Conservation (phyloP, 2,329 filamentous ascomycete species). For the Nemania sp. region DNA sequence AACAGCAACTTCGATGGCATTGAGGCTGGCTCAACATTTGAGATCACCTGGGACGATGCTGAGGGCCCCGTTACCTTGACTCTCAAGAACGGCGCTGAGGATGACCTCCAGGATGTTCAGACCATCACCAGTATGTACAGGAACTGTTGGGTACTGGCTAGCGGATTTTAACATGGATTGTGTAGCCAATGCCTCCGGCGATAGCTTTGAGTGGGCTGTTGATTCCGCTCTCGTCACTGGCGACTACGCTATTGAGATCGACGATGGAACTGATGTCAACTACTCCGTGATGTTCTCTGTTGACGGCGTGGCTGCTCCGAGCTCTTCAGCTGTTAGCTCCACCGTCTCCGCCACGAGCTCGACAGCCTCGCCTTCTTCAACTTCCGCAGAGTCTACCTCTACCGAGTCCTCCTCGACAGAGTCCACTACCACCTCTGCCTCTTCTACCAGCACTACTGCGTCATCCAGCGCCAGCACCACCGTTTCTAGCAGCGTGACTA, state of each 20-base stretch:
- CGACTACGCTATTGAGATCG: constrained; percentile 61
- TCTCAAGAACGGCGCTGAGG: constrained; percentile 55
- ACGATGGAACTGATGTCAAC: constrained; percentile 57
- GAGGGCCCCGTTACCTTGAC: constrained; percentile 57
- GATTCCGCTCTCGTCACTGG: constrained; percentile 53
- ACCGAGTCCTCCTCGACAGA: constrained; percentile 21
- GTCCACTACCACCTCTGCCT: constrained; percentile 17
- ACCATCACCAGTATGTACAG: constrained; percentile 54
- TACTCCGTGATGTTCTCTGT: constrained; percentile 58
- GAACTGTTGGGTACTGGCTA: not conserved
- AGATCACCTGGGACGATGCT: constrained; percentile 58
- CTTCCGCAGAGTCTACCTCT: constrained; percentile 13
- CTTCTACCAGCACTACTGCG: constrained; percentile 2
- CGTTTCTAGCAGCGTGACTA: constrained; percentile 15
- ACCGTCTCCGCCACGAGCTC: constrained; percentile 32
- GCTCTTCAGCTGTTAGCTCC: constrained; percentile 32
- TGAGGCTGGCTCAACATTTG: constrained; percentile 56
- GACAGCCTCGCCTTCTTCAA: not conserved
- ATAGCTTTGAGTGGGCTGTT: constrained; percentile 56
- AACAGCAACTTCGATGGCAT: constrained; percentile 53
- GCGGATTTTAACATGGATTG: constrained; percentile 28
- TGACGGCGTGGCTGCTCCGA: constrained; percentile 44
- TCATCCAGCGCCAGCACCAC: constrained; percentile 10
- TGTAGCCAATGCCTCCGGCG: constrained; percentile 52
- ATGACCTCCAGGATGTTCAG: constrained; percentile 53